Percentiles rank a stretch among this genome's conserved stretches.
Evolutionary conservation across 2,329 filamentous ascomycete species (phyloP).

Genomic region (Aspergillaceae sp.): DNA sequence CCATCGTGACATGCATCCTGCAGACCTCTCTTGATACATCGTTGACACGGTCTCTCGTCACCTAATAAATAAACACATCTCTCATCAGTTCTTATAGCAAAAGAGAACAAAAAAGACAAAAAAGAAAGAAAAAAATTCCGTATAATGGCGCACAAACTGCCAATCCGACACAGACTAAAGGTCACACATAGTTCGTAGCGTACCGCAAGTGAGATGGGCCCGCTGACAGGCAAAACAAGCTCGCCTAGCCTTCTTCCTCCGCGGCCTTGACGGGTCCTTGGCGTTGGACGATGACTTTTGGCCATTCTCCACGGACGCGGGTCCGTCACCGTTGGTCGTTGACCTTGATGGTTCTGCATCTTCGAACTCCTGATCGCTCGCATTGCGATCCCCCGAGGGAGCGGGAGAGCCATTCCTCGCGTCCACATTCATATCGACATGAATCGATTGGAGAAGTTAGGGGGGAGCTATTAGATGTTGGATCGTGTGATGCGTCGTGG

Average conservation of each 20-base stretch:
- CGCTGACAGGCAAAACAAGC: slow-evolving; percentile 96
- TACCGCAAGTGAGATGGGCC: slow-evolving; percentile 97
- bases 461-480: too few relatives aligned
- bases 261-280: slow-evolving; percentile 81
- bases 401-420: slow-evolving; percentile 30
- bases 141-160: too few relatives aligned
- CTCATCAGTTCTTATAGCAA: slow-evolving; percentile 15
- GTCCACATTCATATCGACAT: slow-evolving; percentile 26
- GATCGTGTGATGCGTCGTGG: too few relatives aligned
- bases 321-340: slow-evolving; percentile 37
- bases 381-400: slow-evolving; percentile 29
- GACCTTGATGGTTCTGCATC: slow-evolving; percentile 31
- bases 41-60: slow-evolving; percentile 85
- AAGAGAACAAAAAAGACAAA: neutral
- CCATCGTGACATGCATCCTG: slow-evolving; percentile 91
- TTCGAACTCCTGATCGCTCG: slow-evolving; percentile 29
- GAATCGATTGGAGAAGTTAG: slow-evolving; percentile 1
- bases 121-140: too few relatives aligned
- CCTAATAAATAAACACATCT: slow-evolving; percentile 45
- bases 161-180: neutral
- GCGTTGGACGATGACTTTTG: slow-evolving; percentile 50
- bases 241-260: slow-evolving; percentile 89
- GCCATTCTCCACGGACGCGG: slow-evolving; percentile 54
- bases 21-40: slow-evolving; percentile 88
- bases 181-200: slow-evolving; percentile 37